A percentile compares a stretch with the other conserved stretches of the same genome.
Evolutionary conservation across 2,329 filamentous ascomycete species (phyloP).

Genomic region (Penicillium crustosum): DNA sequence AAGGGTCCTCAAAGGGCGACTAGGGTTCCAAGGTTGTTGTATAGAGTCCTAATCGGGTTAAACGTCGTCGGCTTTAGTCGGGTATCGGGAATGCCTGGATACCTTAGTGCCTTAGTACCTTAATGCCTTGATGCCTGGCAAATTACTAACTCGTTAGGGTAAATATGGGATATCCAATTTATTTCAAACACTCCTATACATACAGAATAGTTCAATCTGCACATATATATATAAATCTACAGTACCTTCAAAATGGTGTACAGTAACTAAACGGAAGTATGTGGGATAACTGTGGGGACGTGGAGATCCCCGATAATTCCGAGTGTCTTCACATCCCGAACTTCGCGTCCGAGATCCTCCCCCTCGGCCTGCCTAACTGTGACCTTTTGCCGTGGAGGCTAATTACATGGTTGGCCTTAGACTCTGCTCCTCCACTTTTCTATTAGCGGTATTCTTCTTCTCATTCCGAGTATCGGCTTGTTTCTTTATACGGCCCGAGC

Average conservation of each 20-base stretch:
- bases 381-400: not conserved
- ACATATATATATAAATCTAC: not conserved
- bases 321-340: slow-evolving; percentile 1
- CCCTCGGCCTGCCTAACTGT: not conserved
- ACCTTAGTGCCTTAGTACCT: not conserved
- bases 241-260: not conserved
- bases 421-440: not conserved
- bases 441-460: not conserved
- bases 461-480: not conserved
- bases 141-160: not conserved
- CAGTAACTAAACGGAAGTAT: not conserved
- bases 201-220: not conserved
- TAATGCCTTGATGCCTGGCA: not conserved
- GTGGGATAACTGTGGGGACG: not conserved
- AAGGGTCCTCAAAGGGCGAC: no score
- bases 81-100: not conserved
- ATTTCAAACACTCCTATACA: not conserved
- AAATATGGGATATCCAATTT: not conserved
- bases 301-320: slow-evolving; percentile 3
- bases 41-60: not conserved
- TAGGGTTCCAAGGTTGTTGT: no score
- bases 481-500: not conserved
- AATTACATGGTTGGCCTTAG: not conserved
- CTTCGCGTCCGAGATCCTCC: not conserved
- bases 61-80: not conserved